Evolutionary conservation across 495 filamentous ascomycete species (phyloP).

Genomic region (Penicillium verhagenii): DNA sequence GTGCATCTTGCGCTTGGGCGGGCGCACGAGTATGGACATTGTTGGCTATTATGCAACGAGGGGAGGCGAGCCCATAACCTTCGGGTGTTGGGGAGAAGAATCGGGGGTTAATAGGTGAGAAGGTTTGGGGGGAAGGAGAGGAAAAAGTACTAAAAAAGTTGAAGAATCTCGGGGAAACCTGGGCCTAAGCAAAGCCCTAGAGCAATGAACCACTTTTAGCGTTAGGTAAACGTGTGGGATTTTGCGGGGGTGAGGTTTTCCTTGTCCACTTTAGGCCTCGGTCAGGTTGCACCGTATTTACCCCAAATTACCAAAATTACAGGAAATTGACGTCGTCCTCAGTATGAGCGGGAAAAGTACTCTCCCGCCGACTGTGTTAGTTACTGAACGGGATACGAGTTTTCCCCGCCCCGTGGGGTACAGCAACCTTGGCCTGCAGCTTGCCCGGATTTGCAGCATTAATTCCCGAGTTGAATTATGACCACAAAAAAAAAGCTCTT

Average conservation of each 20-base stretch:
- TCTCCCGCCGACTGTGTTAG: not conserved
- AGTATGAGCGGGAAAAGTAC: not conserved
- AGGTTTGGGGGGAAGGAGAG: too few relatives aligned
- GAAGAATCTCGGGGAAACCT: not conserved
- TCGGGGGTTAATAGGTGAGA: not conserved
- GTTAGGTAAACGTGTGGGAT: not conserved
- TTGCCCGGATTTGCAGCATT: not conserved
- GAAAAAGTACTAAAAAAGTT: not conserved
- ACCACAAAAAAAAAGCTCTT: not conserved
- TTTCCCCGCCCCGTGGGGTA: constrained; percentile 3
- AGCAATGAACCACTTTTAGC: not conserved
- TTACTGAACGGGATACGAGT: not conserved
- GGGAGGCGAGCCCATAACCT: constrained; percentile 12
- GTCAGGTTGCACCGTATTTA: not conserved
- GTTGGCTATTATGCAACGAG: constrained; percentile 3
- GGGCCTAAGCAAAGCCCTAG: not conserved
- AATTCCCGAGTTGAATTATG: not conserved
- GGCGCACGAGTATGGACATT: constrained; percentile 42
- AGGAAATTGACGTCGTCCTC: not conserved
- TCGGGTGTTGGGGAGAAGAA: too few relatives aligned
- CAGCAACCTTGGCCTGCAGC: not conserved
- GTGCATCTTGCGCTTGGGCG: constrained; percentile 38
- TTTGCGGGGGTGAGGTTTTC: constrained; percentile 4
- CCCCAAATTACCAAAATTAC: not conserved
- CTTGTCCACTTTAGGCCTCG: not conserved